Percentiles rank a stretch among this genome's conserved stretches.
These are phyloP conservation scores for Phyllosticta paracitricarpa DNA, from an alignment of 2,329 filamentous ascomycete genomes.

Conservation along the genomic window DNA sequence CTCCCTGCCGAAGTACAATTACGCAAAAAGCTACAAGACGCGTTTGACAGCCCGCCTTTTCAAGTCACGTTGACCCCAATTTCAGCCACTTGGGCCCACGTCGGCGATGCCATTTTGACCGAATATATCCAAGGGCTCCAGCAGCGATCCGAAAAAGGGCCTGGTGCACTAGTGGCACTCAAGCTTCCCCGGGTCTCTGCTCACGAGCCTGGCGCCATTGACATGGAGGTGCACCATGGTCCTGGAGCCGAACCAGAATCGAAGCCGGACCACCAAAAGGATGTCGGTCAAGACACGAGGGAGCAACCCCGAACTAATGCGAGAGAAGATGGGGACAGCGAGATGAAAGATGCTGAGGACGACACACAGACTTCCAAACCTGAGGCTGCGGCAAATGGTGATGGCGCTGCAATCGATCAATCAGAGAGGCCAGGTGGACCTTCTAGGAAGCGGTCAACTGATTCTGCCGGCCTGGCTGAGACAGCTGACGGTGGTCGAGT, in stretches of 20 bases:
- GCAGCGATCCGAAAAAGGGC: constrained; percentile 19
- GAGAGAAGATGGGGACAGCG: constrained; percentile 14
- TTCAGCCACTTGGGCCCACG: constrained; percentile 37
- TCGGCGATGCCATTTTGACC: constrained; percentile 40
- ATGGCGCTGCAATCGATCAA: constrained; percentile 1
- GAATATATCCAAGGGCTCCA: constrained; percentile 33
- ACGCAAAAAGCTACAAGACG: not conserved
- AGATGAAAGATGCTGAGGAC: constrained; percentile 15
- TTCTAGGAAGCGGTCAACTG: constrained; percentile 50
- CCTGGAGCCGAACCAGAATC: constrained; percentile 20
- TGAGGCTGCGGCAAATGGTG: not conserved
- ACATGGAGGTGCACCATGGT: constrained; percentile 24
- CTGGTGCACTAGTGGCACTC: constrained; percentile 34
- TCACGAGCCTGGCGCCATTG: not conserved
- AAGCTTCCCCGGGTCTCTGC: constrained; percentile 24
- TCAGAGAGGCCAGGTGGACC: constrained; percentile 28
- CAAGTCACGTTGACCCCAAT: constrained; percentile 24
- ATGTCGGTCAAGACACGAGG: not conserved
- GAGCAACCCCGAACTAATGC: not conserved
- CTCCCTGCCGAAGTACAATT: constrained; percentile 24
- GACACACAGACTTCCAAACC: not conserved
- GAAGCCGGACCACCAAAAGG: not conserved
- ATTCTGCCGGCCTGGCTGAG: constrained; percentile 50
- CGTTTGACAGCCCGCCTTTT: constrained; percentile 21
- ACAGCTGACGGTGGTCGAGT: constrained; percentile 45